Conservation (phyloP, 2,329 filamentous ascomycete genomes). For the Stachybotrys chartarum region DNA sequence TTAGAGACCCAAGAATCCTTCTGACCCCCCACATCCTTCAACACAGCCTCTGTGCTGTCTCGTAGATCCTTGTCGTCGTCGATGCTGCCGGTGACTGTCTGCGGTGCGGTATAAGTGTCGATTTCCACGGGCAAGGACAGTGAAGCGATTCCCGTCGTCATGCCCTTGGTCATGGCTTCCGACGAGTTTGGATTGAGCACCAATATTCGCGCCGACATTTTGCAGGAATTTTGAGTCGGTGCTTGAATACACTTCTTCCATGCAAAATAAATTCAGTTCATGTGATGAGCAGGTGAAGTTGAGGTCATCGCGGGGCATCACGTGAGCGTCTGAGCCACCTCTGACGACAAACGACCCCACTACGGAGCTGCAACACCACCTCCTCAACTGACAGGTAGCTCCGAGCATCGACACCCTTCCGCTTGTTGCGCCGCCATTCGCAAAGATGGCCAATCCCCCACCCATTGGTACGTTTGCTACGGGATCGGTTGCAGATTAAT, state of each 20-base stretch:
- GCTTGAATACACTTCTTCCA: neutral
- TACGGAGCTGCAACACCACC: slow-evolving; percentile 9
- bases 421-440: slow-evolving; percentile 3
- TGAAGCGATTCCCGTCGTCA: slow-evolving; percentile 42
- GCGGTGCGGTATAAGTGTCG: slow-evolving; percentile 59
- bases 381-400: slow-evolving; percentile 18
- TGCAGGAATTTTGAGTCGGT: neutral
- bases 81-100: slow-evolving; percentile 63
- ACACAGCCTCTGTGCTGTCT: slow-evolving; percentile 54
- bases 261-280: neutral
- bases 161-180: slow-evolving; percentile 59
- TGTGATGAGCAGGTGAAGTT: slow-evolving; percentile 2
- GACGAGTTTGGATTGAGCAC: slow-evolving; percentile 79
- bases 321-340: slow-evolving; percentile 28
- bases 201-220: slow-evolving; percentile 41
- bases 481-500: neutral
- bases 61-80: slow-evolving; percentile 65
- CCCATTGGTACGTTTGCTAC: slow-evolving; percentile 43
- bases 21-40: slow-evolving; percentile 40
- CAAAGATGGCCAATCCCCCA: slow-evolving; percentile 42
- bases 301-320: slow-evolving; percentile 24
- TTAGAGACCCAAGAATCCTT: slow-evolving; percentile 24
- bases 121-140: slow-evolving; percentile 36
- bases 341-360: slow-evolving; percentile 25
- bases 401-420: neutral